Evolutionary conservation across 164 flowering plant species (phyloP).

Genomic region (Stephania cephalantha): DNA sequence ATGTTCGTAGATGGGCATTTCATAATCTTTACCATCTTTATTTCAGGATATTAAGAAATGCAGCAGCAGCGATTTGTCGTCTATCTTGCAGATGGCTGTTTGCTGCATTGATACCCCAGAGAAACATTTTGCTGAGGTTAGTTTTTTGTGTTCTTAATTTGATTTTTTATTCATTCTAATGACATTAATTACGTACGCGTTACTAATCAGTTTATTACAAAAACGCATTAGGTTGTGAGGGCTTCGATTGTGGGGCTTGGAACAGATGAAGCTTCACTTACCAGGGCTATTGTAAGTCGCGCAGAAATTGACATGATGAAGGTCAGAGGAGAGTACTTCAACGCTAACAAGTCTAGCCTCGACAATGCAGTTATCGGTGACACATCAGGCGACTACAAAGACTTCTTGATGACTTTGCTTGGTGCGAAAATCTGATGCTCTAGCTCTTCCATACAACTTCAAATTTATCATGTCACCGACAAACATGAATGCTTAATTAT

Average conservation of each 20-base stretch:
- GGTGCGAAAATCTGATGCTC: slow-evolving; percentile 36
- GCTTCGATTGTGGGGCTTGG: slow-evolving; percentile 55
- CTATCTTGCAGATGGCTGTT: slow-evolving; percentile 36
- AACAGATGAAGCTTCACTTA: slow-evolving; percentile 68
- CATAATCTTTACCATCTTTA: background rate
- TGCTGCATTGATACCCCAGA: slow-evolving; percentile 65
- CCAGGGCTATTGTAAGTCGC: slow-evolving; percentile 60
- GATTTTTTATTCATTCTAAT: background rate
- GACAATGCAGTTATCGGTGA: slow-evolving; percentile 60
- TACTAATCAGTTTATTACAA: too few relatives aligned
- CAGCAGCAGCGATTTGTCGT: slow-evolving; percentile 37
- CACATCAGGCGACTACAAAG: slow-evolving; percentile 72
- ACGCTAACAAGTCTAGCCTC: slow-evolving; percentile 39
- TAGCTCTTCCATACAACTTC: background rate
- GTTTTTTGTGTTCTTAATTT: background rate
- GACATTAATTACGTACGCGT: too few relatives aligned
- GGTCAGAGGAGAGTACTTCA: slow-evolving; percentile 42
- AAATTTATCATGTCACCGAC: background rate
- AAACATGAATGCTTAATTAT: background rate
- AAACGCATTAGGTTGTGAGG: slow-evolving; percentile 41
- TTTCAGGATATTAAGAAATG: slow-evolving; percentile 44
- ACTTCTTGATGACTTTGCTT: slow-evolving; percentile 67
- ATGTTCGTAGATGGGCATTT: too few relatives aligned
- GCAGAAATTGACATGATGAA: slow-evolving; percentile 69
- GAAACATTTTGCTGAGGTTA: slow-evolving; percentile 72